These are phyloP conservation scores for Fusarium sp. DNA, from an alignment of 2,329 filamentous ascomycete species.

Conservation along the genomic window DNA sequence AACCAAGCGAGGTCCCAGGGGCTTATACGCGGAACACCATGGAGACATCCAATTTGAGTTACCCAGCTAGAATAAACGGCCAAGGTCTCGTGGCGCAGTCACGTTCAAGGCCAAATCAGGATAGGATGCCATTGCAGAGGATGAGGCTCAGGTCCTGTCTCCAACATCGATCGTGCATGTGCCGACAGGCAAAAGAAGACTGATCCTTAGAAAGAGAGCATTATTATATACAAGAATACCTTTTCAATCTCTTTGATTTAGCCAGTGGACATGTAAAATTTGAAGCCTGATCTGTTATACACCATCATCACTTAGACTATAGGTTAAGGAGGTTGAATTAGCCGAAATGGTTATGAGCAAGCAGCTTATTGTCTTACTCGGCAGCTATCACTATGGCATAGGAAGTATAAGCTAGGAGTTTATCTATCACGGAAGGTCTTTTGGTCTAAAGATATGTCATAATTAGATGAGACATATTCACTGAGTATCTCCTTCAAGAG, in stretches of 20 bases:
- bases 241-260: neutral
- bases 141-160: neutral
- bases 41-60: constrained; percentile 1
- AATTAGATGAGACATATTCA: too few relatives aligned
- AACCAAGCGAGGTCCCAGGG: neutral
- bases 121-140: neutral
- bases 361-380: too few relatives aligned
- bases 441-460: too few relatives aligned
- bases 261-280: too few relatives aligned
- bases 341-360: too few relatives aligned
- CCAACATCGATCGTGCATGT: neutral
- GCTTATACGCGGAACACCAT: constrained; percentile 7
- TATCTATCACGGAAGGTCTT: too few relatives aligned
- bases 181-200: neutral
- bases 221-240: neutral
- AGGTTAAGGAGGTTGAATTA: too few relatives aligned
- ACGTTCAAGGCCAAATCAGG: neutral
- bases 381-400: too few relatives aligned
- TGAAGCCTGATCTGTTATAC: too few relatives aligned
- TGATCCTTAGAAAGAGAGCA: neutral
- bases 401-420: too few relatives aligned
- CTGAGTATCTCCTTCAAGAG: too few relatives aligned
- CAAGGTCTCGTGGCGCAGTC: constrained; percentile 3
- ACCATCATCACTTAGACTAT: too few relatives aligned
- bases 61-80: neutral